Conservation (phyloP, 768 basidiomycete species). For the Boletus rubescentipes region DNA sequence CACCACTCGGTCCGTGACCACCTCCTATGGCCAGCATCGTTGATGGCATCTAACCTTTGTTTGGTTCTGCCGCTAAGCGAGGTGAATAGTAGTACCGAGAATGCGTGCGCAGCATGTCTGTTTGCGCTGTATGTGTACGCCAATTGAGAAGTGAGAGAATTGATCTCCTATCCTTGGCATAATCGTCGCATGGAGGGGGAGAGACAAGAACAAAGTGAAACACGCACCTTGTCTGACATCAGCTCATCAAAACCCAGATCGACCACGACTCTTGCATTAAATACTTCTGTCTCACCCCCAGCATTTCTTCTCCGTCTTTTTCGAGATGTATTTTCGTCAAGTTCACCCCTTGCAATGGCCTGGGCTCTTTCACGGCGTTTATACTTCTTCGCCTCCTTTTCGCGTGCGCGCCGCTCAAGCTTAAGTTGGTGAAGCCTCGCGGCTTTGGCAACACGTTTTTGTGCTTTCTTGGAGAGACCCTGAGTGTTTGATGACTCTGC, state of each 20-base stretch:
- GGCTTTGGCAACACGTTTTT: conserved; percentile 73
- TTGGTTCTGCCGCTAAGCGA: conserved; percentile 73
- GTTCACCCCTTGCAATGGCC: conserved; percentile 49
- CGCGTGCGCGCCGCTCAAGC: conserved; percentile 70
- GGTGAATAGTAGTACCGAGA: conserved; percentile 73
- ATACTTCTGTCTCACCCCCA: conserved; percentile 41
- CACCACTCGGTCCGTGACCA: conserved; percentile 88
- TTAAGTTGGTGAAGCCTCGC: conserved; percentile 65
- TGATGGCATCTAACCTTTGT: conserved; percentile 60
- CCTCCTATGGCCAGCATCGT: conserved; percentile 67
- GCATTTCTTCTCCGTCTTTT: conserved; percentile 25
- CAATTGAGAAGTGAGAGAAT: conserved; percentile 85
- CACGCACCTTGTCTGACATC: conserved; percentile 88
- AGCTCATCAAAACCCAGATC: conserved; percentile 92
- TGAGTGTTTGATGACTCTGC: conserved; percentile 15
- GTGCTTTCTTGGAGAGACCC: conserved; percentile 72
- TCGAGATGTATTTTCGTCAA: conserved; percentile 28
- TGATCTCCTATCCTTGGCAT: conserved; percentile 67
- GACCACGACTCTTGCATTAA: conserved; percentile 69
- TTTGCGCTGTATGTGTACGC: conserved; percentile 92
- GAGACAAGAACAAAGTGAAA: conserved; percentile 14
- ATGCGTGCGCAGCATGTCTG: conserved; percentile 66
- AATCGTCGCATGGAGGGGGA: conserved; percentile 12
- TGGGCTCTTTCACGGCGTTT: conserved; percentile 63
- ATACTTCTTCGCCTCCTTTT: conserved; percentile 74